Conservation (phyloP, 1,284 basidiomycete species). For the Trametes sp. region DNA sequence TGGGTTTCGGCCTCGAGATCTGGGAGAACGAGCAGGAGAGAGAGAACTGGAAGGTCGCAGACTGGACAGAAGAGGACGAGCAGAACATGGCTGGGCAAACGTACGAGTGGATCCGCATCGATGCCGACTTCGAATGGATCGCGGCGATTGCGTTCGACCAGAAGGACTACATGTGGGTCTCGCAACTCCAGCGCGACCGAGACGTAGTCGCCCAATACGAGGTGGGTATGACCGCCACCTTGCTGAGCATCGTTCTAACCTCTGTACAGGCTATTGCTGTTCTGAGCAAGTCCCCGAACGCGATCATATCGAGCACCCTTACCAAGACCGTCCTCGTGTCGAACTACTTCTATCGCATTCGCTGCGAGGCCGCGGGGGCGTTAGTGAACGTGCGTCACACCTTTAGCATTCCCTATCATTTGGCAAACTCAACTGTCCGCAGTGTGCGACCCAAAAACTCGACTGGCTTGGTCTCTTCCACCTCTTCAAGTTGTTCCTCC, state of each 20-base stretch:
- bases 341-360: constrained; percentile 97
- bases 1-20: constrained; percentile 93
- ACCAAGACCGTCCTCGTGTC: constrained; percentile 94
- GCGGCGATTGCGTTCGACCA: constrained; percentile 92
- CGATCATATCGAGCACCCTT: constrained; percentile 91
- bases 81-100: constrained; percentile 92
- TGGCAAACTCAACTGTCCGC: no score
- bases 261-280: constrained; percentile 80
- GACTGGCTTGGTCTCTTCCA: constrained; percentile 95
- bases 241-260: background rate
- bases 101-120: constrained; percentile 99
- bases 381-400: constrained; percentile 77
- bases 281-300: constrained; percentile 82
- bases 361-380: constrained; percentile 92
- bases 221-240: constrained; percentile 56
- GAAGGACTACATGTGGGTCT: constrained; percentile 99
- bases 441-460: constrained; percentile 85
- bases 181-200: constrained; percentile 93
- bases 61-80: constrained; percentile 99
- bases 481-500: constrained; percentile 94
- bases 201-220: constrained; percentile 99
- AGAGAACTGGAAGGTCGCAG: constrained; percentile 94
- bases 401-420: no score
- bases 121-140: constrained; percentile 99
- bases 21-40: constrained; percentile 97